These are phyloP conservation scores for Ulmus americana DNA, from an alignment of 331 rosid genomes.

Conservation along the genomic window DNA sequence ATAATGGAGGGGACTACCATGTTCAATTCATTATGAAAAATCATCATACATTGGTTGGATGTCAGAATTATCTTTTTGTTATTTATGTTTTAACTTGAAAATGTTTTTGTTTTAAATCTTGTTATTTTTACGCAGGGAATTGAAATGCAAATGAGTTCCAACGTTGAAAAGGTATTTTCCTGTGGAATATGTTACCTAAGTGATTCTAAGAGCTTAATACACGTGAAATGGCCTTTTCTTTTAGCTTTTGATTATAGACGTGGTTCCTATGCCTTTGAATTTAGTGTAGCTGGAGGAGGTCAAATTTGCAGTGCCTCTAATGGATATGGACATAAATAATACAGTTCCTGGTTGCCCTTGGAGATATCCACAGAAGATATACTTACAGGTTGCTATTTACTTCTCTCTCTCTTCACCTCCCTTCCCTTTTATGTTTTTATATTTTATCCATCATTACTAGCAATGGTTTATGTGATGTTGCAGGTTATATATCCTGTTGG, in stretches of 20 bases:
- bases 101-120: slow-evolving; percentile 16
- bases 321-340: slow-evolving; percentile 77
- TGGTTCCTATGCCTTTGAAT: slow-evolving; percentile 55
- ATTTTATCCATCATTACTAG: slow-evolving; percentile 2
- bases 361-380: slow-evolving; percentile 76
- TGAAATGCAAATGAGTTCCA: slow-evolving; percentile 72
- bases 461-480: slow-evolving; percentile 16
- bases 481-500: slow-evolving; percentile 85
- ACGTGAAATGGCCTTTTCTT: slow-evolving; percentile 15
- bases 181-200: slow-evolving; percentile 20
- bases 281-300: slow-evolving; percentile 91
- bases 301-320: slow-evolving; percentile 83
- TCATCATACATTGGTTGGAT: background rate
- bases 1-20: background rate
- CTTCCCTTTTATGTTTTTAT: slow-evolving; percentile 2
- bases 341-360: slow-evolving; percentile 82
- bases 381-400: slow-evolving; percentile 54
- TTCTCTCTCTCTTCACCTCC: slow-evolving; percentile 3
- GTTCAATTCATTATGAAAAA: background rate
- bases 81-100: background rate
- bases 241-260: slow-evolving; percentile 40
- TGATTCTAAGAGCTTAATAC: slow-evolving; percentile 1
- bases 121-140: slow-evolving; percentile 60
- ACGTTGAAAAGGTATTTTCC: slow-evolving; percentile 67
- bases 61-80: background rate